Evolutionary conservation across 176 grass and related monocot species (phyloP), one percentile per base, ranked within the genome.

Genomic region (Puccinellia tenuiflora): DNA sequence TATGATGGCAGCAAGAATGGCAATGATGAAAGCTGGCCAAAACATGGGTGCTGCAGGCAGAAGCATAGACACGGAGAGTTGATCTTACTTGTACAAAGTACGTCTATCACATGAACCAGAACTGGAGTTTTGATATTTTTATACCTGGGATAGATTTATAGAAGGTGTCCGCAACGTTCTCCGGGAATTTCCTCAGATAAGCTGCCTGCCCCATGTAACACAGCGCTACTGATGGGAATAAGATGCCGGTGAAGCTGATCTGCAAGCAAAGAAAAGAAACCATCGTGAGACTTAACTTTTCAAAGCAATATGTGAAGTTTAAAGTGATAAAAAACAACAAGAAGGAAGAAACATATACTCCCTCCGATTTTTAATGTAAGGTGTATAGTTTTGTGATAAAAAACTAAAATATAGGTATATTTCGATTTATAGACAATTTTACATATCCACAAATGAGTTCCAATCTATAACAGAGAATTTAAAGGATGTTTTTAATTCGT

Each of bases 111-210:
- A 39, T 29, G 39, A 69, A 29, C 35, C 3, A 45, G 55, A 57
- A 73, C 17, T 77, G 0, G 2, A 60, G 0, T 15, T 3, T 26
- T 51, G 24, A 22, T 77, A 38, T 65, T 25, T 33, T 28, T 17
- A 47, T 90, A 88, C 94, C 90, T 72, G 91, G 94, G 74, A 84
- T 97, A 5, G 94, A 97, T 76, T 47, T 94, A 22, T 88, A 97
- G 79, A 97, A 97, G 18, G 91, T 77, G 47, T 97, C 89, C 6
- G 2, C 10, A 6, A 93, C 87, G 31, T 94, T 73, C 3, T 73
- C 40, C 1, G 82, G 88, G 31, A 77, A 77, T 14, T 82, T 88
- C 15, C 69, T 65, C 10, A 94, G 80, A 43, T 94, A 94, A 6
- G 94, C 85, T 0, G 91, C 89, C 83, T 97, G 94, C 11, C 91